A percentile compares a stretch with the other conserved stretches of the same genome.
Evolutionary conservation across 805 yeast species (phyloP).

Genomic region (Candida anglica): DNA sequence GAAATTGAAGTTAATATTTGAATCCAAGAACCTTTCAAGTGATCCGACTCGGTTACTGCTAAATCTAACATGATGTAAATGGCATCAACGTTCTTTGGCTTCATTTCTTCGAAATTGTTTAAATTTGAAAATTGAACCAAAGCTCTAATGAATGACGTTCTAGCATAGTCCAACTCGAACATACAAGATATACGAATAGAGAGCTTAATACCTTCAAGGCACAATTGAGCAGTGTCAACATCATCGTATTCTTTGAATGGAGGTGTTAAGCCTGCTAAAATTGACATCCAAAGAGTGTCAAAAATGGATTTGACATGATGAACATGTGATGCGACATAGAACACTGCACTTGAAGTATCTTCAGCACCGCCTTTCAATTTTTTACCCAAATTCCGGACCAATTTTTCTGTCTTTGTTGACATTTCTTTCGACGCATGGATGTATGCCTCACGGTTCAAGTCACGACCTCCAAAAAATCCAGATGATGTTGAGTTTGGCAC

Average conservation of each 20-base stretch:
- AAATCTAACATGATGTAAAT: conserved; percentile 68
- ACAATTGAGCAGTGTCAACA: conserved; percentile 57
- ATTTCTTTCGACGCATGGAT: conserved; percentile 90
- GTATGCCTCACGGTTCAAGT: conserved; percentile 74
- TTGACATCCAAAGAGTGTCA: conserved; percentile 95
- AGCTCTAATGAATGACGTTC: conserved; percentile 86
- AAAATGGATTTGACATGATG: conserved; percentile 92
- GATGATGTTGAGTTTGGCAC: conserved; percentile 33
- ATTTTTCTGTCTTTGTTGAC: conserved; percentile 81
- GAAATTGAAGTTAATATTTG: conserved; percentile 79
- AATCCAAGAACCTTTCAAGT: conserved; percentile 71
- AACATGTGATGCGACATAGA: conserved; percentile 78
- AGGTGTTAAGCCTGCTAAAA: conserved; percentile 89
- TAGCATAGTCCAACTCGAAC: conserved; percentile 79
- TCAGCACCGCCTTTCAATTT: conserved; percentile 32
- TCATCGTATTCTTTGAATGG: conserved; percentile 89
- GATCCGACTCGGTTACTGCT: conserved; percentile 77
- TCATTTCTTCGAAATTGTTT: conserved; percentile 74
- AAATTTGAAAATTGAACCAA: conserved; percentile 82
- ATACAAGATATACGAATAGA: conserved; percentile 81
- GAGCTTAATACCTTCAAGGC: conserved; percentile 82
- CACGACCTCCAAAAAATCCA: conserved; percentile 68
- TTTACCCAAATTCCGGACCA: conserved; percentile 63
- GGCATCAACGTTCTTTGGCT: conserved; percentile 77
- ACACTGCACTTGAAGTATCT: conserved; percentile 40